phyloP scores from a whole-genome alignment of 2,329 filamentous ascomycete genomes.

The Xylaria sp. region DNA sequence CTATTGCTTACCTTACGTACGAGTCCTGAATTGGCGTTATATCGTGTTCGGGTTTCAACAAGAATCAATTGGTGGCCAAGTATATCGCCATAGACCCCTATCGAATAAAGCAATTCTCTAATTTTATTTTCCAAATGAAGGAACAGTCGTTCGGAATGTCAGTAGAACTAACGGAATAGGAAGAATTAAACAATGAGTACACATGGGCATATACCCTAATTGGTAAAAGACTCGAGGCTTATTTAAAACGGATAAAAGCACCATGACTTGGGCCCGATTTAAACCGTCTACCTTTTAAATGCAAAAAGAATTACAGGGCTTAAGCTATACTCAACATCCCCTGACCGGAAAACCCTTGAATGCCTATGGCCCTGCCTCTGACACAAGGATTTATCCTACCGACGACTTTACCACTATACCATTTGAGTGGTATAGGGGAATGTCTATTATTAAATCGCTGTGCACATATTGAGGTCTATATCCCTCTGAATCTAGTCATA shows the following conservation, averaged over 20 bases:
- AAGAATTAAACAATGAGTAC: too few relatives aligned
- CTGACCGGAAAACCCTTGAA: too few relatives aligned
- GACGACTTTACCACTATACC: neutral
- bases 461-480: neutral
- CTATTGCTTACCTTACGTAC: too few relatives aligned
- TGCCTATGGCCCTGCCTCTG: too few relatives aligned
- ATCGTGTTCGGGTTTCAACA: neutral
- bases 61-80: neutral
- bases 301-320: neutral
- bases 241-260: too few relatives aligned
- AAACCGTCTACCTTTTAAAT: neutral
- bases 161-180: too few relatives aligned
- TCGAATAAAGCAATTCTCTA: too few relatives aligned
- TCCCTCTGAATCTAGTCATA: neutral
- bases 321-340: too few relatives aligned
- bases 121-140: too few relatives aligned
- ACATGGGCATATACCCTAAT: too few relatives aligned
- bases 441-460: neutral
- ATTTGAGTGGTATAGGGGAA: neutral
- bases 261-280: neutral
- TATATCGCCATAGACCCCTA: neutral
- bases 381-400: neutral
- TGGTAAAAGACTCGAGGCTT: neutral
- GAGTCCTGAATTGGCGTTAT: too few relatives aligned
- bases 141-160: too few relatives aligned